Conservation (phyloP, 495 filamentous ascomycete species). For the Podospora comata region DNA sequence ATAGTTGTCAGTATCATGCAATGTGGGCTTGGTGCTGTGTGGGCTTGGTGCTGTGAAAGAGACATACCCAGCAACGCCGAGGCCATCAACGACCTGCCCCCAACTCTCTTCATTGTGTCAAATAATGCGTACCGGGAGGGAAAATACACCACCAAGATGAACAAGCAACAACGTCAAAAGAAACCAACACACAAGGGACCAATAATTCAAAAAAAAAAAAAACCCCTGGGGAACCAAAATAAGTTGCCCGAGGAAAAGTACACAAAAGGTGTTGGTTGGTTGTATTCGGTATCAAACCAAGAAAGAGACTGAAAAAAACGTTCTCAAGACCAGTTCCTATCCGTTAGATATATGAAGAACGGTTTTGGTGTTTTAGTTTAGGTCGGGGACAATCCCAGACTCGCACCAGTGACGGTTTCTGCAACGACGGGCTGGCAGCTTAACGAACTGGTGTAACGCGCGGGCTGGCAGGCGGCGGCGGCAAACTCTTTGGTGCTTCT, state of each 20-base stretch:
- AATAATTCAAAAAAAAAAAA: not conserved
- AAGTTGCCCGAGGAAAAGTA: not conserved
- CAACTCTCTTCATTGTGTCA: constrained; percentile 16
- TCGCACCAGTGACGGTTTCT: not conserved
- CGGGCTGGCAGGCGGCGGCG: too few species aligned
- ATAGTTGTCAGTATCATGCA: not conserved
- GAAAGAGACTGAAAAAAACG: not conserved
- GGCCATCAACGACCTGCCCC: constrained; percentile 10
- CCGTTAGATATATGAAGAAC: not conserved
- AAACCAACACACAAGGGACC: not conserved
- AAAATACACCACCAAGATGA: not conserved
- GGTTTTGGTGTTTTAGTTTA: not conserved
- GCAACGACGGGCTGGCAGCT: not conserved
- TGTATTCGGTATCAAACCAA: not conserved
- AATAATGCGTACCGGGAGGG: not conserved
- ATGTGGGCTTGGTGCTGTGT: not conserved
- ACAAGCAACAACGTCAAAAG: not conserved
- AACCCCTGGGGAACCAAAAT: not conserved
- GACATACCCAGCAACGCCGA: constrained; percentile 25
- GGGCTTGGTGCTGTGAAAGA: not conserved
- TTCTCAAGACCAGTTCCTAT: not conserved
- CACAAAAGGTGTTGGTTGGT: not conserved
- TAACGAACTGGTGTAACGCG: not conserved
- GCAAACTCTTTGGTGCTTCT: not conserved
- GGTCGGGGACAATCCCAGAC: not conserved